A percentile compares a stretch with the other conserved stretches of the same genome.
These are phyloP conservation scores for Russula foetens DNA, from an alignment of 768 basidiomycete genomes.

Conservation along the genomic window DNA sequence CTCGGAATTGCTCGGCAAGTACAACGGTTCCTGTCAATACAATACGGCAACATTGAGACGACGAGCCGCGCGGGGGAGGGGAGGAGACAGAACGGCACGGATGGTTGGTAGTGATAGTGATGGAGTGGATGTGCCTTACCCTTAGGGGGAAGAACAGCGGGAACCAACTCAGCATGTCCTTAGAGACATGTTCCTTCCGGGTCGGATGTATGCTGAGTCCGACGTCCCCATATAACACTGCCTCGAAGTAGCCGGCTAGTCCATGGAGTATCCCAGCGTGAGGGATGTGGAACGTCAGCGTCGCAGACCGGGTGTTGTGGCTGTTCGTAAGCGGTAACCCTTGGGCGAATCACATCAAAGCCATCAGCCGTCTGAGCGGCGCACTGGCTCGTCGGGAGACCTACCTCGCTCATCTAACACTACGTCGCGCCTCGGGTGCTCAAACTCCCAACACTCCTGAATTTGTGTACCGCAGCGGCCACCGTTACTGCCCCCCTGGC, in stretches of 20 bases:
- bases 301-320: slow-evolving; percentile 87
- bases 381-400: slow-evolving; percentile 13
- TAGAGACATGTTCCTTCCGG: slow-evolving; percentile 76
- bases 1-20: slow-evolving; percentile 88
- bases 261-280: slow-evolving; percentile 92
- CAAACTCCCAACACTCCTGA: slow-evolving; percentile 97
- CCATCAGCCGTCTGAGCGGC: neutral
- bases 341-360: slow-evolving; percentile 27
- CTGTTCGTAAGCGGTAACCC: slow-evolving; percentile 91
- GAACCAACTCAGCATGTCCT: slow-evolving; percentile 99
- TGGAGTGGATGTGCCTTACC: slow-evolving; percentile 38
- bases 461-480: slow-evolving; percentile 73
- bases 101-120: neutral
- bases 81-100: too few species aligned
- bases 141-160: slow-evolving; percentile 93
- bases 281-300: slow-evolving; percentile 84
- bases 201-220: slow-evolving; percentile 93
- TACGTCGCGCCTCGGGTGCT: slow-evolving; percentile 80
- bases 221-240: slow-evolving; percentile 81
- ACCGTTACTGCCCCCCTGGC: slow-evolving; percentile 50
- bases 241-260: slow-evolving; percentile 95
- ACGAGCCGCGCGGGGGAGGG: too few species aligned
- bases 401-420: slow-evolving; percentile 65
- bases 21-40: slow-evolving; percentile 73
- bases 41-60: neutral